Conservation (phyloP, 2,329 filamentous ascomycete genomes). For the Neonectria ditissima region DNA sequence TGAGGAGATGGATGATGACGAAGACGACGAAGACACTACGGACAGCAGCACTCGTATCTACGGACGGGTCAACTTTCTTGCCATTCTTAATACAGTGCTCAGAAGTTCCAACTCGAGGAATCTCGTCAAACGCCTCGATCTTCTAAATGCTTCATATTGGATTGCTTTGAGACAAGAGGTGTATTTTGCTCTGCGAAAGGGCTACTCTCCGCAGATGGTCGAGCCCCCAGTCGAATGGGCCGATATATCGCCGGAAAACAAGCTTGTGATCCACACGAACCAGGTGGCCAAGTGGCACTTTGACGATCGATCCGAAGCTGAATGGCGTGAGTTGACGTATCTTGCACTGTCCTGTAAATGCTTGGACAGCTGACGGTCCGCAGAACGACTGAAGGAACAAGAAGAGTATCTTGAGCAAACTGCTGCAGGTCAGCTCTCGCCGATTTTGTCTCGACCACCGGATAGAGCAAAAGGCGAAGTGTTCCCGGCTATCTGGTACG, state of each 20-base stretch:
- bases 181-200: conserved; percentile 30
- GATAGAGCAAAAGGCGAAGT: conserved; percentile 29
- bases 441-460: conserved; percentile 29
- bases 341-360: rapidly evolving
- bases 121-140: conserved; percentile 24
- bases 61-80: conserved; percentile 33
- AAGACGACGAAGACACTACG: conserved; percentile 20
- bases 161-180: conserved; percentile 38
- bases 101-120: conserved; percentile 32
- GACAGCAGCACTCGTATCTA: background rate
- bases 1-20: conserved; percentile 38
- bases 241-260: conserved; percentile 37
- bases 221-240: conserved; percentile 35
- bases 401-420: conserved; percentile 31
- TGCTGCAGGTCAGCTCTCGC: background rate
- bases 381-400: conserved; percentile 34
- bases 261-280: conserved; percentile 35
- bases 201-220: conserved; percentile 36
- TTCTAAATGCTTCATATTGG: conserved; percentile 36
- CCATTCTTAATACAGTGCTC: conserved; percentile 32
- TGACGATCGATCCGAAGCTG: conserved; percentile 26
- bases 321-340: conserved; percentile 31
- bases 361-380: rapidly evolving
- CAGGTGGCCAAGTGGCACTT: conserved; percentile 38
- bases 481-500: conserved; percentile 37